Conservation (phyloP, 495 filamentous ascomycete genomes). For the Penicillium nucicola region DNA sequence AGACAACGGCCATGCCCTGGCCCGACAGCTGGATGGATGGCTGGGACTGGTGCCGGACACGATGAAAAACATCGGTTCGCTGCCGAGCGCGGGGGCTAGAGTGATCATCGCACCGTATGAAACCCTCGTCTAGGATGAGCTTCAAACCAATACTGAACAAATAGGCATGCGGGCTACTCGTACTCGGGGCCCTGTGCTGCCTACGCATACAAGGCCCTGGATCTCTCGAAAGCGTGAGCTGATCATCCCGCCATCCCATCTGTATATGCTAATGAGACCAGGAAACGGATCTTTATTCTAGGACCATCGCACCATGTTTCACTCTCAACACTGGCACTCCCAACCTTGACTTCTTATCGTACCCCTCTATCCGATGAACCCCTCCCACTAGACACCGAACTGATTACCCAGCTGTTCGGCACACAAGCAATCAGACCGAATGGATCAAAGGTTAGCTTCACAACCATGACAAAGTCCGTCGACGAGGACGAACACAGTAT, state of each 20-base stretch:
- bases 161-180: conserved; percentile 90
- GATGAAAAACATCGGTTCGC: conserved; percentile 51
- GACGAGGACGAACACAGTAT: conserved; percentile 93
- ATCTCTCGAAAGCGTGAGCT: conserved; percentile 72
- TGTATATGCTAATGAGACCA: conserved; percentile 22
- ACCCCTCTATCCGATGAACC: conserved; percentile 82
- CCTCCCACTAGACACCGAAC: conserved; percentile 66
- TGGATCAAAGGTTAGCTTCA: conserved; percentile 52
- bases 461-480: conserved; percentile 62
- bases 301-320: conserved; percentile 91
- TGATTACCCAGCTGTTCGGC: conserved; percentile 58
- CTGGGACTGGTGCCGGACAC: conserved; percentile 66
- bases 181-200: conserved; percentile 94
- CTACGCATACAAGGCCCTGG: conserved; percentile 89
- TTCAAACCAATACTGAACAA: conserved; percentile 10
- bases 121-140: background rate
- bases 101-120: conserved; percentile 92
- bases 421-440: conserved; percentile 38
- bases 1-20: conserved; percentile 53
- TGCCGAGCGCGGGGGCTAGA: conserved; percentile 76
- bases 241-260: background rate
- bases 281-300: conserved; percentile 89
- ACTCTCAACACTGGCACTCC: conserved; percentile 72
- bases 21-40: conserved; percentile 72
- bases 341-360: conserved; percentile 68